These are phyloP conservation scores for Botrytis deweyae DNA, from an alignment of 2,329 filamentous ascomycete species.

Conservation along the genomic window DNA sequence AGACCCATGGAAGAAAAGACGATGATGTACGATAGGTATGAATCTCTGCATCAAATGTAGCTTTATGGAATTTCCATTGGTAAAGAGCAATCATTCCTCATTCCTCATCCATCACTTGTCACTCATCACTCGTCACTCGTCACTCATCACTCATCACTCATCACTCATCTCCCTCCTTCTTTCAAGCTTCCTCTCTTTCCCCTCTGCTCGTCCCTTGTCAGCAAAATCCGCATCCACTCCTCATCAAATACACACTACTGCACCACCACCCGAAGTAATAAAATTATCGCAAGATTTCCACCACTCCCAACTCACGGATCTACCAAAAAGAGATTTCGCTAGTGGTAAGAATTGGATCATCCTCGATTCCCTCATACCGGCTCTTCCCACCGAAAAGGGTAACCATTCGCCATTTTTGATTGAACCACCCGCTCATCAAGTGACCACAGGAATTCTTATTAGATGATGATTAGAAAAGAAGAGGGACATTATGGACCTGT, in stretches of 20 bases:
- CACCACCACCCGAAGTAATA: constrained; percentile 8
- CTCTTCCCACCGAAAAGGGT: not conserved
- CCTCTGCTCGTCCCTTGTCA: not conserved
- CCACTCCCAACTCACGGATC: constrained; percentile 13
- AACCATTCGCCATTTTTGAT: constrained; percentile 7
- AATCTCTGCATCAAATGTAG: not conserved
- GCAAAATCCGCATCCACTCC: not conserved
- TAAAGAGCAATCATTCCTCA: not conserved
- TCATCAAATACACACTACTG: not conserved
- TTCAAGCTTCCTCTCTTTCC: not conserved
- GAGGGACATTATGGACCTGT: no score
- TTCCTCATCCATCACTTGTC: not conserved
- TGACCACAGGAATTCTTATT: not conserved
- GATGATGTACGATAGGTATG: not conserved
- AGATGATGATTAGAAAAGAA: no score
- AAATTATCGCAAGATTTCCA: constrained; percentile 9
- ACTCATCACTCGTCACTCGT: not conserved
- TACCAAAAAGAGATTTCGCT: constrained; percentile 8
- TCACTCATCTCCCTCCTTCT: not conserved
- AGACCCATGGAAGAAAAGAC: not conserved
- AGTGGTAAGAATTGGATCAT: not conserved
- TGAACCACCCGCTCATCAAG: not conserved
- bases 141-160: not conserved
- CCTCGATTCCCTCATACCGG: constrained; percentile 6
- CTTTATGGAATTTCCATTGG: not conserved